A percentile compares a stretch with the other conserved stretches of the same genome.
phyloP scores from a whole-genome alignment of 352 stramenopile genomes.

The Phytophthora sojae region DNA sequence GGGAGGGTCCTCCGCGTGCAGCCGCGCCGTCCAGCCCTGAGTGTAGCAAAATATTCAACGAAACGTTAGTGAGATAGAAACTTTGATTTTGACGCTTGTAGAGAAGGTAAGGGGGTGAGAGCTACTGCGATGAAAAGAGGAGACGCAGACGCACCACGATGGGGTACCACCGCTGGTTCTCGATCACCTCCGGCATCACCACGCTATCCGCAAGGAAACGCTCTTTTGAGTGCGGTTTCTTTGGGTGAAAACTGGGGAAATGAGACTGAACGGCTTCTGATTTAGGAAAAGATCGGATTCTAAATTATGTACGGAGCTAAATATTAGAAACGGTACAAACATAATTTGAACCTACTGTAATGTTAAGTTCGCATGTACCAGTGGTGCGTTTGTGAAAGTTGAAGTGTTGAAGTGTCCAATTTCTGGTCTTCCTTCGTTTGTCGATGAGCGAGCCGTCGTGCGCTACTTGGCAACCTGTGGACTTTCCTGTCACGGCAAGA shows the following conservation, averaged over 20 bases:
- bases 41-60: conserved; percentile 9
- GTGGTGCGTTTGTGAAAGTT: too few species aligned
- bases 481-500: too few species aligned
- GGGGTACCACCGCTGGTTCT: conserved; percentile 90
- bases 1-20: conserved; percentile 77
- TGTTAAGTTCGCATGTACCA: too few species aligned
- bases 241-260: conserved; percentile 8
- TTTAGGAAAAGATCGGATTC: neutral
- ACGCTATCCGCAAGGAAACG: neutral
- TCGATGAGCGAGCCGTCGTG: too few species aligned
- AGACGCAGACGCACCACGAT: conserved; percentile 62
- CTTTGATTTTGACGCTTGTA: conserved; percentile 3
- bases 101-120: neutral
- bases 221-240: conserved; percentile 16
- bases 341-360: too few species aligned
- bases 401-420: too few species aligned
- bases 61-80: conserved; percentile 14
- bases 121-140: neutral
- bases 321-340: too few species aligned
- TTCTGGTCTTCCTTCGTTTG: too few species aligned
- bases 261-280: conserved; percentile 19
- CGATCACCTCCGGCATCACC: conserved; percentile 74
- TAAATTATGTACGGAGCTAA: too few species aligned
- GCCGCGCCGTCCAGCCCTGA: conserved; percentile 77
- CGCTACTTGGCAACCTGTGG: too few species aligned